These are phyloP conservation scores for Echinochloa phyllopogon DNA, from an alignment of 176 grass and related monocot species.

Conservation along the genomic window DNA sequence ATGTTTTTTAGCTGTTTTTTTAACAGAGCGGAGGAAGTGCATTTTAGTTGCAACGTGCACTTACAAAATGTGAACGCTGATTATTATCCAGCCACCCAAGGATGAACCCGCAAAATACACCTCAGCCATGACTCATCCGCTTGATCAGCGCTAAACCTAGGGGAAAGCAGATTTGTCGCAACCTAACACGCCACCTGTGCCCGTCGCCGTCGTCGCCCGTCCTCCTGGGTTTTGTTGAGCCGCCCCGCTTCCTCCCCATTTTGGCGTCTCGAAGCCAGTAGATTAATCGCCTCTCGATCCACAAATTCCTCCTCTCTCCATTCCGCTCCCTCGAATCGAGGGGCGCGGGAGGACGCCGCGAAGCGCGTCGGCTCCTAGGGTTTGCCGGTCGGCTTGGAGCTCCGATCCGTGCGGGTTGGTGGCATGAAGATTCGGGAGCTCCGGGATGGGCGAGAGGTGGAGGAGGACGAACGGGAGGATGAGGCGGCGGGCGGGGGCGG, in stretches of 20 bases:
- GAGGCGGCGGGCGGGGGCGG: slow-evolving; percentile 5
- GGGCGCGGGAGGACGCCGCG: slow-evolving; percentile 12
- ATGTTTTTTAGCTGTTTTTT: too few species aligned
- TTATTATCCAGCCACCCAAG: neutral
- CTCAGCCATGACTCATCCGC: slow-evolving; percentile 1
- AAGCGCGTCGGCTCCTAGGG: slow-evolving; percentile 20
- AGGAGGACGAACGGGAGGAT: slow-evolving; percentile 29
- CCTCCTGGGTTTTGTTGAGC: neutral
- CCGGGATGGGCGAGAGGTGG: slow-evolving; percentile 26
- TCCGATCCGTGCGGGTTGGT: slow-evolving; percentile 3
- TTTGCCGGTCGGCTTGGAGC: neutral
- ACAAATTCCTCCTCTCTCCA: neutral
- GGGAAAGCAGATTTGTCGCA: slow-evolving; percentile 20
- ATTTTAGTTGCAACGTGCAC: neutral
- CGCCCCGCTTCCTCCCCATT: neutral
- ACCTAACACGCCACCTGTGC: neutral
- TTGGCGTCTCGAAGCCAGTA: slow-evolving; percentile 36
- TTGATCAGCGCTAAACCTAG: neutral
- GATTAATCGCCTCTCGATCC: slow-evolving; percentile 32
- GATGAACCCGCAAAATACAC: neutral
- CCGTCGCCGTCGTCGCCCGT: neutral
- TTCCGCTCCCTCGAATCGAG: neutral
- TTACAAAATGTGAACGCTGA: neutral
- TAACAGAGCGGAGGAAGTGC: neutral
- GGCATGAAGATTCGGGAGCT: slow-evolving; percentile 50